These are phyloP conservation scores for Mucor irregularis DNA, from an alignment of 371 early-diverging fungal species.

Conservation along the genomic window DNA sequence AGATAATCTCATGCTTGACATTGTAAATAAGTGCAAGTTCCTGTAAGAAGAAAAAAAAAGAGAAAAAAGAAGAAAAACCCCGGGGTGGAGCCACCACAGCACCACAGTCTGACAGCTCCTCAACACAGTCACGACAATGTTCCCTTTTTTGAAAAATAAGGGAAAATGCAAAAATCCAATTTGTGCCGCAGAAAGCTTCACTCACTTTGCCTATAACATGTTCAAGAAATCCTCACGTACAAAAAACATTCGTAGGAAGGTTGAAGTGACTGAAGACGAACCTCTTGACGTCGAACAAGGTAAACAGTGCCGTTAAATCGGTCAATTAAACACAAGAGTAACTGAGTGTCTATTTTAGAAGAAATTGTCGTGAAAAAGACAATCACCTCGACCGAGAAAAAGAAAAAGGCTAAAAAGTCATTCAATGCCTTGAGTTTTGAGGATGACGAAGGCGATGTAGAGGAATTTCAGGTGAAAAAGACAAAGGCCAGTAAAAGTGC, in stretches of 20 bases:
- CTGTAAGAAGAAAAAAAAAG: not conserved
- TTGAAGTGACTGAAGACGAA: slow-evolving; percentile 38
- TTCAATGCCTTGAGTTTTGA: slow-evolving; percentile 38
- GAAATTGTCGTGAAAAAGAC: slow-evolving; percentile 21
- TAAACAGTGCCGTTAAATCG: no score
- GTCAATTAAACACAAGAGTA: not conserved
- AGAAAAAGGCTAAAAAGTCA: slow-evolving; percentile 30
- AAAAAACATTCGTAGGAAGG: slow-evolving; percentile 45
- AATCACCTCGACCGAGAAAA: slow-evolving; percentile 25
- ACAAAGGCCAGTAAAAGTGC: slow-evolving; percentile 10
- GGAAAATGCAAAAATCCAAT: no score
- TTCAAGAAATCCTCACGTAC: slow-evolving; percentile 42
- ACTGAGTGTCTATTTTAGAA: not conserved
- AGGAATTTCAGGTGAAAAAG: slow-evolving; percentile 17
- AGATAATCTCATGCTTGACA: slow-evolving; percentile 1
- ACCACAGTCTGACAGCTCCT: no score
- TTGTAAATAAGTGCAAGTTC: not conserved
- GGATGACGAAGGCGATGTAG: slow-evolving; percentile 9
- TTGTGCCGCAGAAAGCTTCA: no score
- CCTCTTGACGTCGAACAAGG: slow-evolving; percentile 5
- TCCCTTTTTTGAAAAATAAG: no score
- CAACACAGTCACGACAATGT: no score
- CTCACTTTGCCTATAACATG: slow-evolving; percentile 35
- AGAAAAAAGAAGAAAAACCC: not conserved
- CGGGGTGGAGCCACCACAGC: no score